Percentiles rank a stretch among this genome's conserved stretches.
Conservation (phyloP, 371 early-diverging fungal species). For the Mucor plumbeus region DNA sequence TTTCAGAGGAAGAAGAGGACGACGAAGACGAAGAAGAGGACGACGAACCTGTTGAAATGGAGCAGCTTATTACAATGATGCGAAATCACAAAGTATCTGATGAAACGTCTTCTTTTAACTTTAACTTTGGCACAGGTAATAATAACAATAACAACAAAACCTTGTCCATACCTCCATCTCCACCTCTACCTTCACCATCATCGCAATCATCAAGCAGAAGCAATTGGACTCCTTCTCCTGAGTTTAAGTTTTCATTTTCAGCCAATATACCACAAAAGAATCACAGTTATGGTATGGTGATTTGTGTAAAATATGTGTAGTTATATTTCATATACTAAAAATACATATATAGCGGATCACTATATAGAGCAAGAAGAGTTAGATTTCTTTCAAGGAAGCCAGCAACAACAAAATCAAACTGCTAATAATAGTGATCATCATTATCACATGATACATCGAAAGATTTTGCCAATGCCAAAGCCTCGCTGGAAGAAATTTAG, state of each 20-base stretch:
- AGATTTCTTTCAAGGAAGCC: background rate
- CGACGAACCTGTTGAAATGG: conserved; percentile 22
- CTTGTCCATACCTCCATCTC: background rate
- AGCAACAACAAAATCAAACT: conserved; percentile 1
- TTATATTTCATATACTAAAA: background rate
- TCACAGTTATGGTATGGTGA: conserved; percentile 1
- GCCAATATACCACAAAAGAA: conserved; percentile 13
- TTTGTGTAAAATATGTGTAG: background rate
- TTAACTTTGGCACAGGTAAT: conserved; percentile 9
- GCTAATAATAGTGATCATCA: background rate
- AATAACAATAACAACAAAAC: background rate
- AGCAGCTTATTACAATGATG: conserved; percentile 37
- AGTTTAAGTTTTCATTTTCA: conserved; percentile 31
- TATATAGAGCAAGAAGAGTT: background rate
- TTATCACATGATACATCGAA: conserved; percentile 9
- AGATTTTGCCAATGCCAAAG: conserved; percentile 36
- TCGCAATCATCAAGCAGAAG: conserved; percentile 7
- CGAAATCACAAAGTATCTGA: conserved; percentile 34
- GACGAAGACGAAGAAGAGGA: conserved; percentile 4
- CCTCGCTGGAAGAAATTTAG: conserved; percentile 11
- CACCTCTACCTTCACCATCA: background rate
- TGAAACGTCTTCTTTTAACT: conserved; percentile 16
- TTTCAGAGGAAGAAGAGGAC: background rate
- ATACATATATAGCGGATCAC: background rate
- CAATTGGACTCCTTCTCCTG: conserved; percentile 14